phyloP scores from a whole-genome alignment of 2,329 filamentous ascomycete species.

The Didymella keratinophila region DNA sequence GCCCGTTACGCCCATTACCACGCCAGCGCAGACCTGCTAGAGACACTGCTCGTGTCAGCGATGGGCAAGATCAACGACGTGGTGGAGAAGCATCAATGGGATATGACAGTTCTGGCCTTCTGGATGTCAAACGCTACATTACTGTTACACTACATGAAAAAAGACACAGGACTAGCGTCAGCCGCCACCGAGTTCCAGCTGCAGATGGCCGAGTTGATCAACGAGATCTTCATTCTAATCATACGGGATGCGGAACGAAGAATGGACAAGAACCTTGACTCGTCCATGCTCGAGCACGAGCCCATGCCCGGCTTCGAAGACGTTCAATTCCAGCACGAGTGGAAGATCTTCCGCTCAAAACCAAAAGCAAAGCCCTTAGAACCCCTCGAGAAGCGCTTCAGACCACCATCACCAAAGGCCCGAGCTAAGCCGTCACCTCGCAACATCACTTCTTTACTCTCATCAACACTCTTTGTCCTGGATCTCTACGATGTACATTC shows the following conservation, averaged over 20 bases:
- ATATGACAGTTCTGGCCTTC: constrained; percentile 98
- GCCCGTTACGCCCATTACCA: constrained; percentile 97
- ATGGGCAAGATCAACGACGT: constrained; percentile 98
- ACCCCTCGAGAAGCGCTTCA: constrained; percentile 86
- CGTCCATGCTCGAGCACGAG: constrained; percentile 95
- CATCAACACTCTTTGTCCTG: constrained; percentile 94
- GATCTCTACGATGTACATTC: constrained; percentile 99
- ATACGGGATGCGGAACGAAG: constrained; percentile 94
- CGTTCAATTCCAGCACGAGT: constrained; percentile 96
- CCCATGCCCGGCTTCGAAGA: constrained; percentile 98
- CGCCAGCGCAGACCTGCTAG: constrained; percentile 83
- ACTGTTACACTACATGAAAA: constrained; percentile 95
- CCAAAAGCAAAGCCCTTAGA: constrained; percentile 84
- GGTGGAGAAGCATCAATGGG: constrained; percentile 96
- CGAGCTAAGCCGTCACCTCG: constrained; percentile 90
- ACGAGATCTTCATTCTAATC: constrained; percentile 98
- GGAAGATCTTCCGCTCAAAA: constrained; percentile 95
- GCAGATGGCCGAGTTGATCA: constrained; percentile 91
- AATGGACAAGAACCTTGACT: constrained; percentile 93
- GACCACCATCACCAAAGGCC: constrained; percentile 91
- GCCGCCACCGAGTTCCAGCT: constrained; percentile 89
- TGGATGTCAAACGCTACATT: constrained; percentile 98
- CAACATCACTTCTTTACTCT: constrained; percentile 94
- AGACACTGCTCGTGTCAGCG: constrained; percentile 79
- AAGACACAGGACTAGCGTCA: constrained; percentile 81